Evolutionary conservation across 208 protist genomes (phyloP).

Genomic region (Leptomonas seymouri): DNA sequence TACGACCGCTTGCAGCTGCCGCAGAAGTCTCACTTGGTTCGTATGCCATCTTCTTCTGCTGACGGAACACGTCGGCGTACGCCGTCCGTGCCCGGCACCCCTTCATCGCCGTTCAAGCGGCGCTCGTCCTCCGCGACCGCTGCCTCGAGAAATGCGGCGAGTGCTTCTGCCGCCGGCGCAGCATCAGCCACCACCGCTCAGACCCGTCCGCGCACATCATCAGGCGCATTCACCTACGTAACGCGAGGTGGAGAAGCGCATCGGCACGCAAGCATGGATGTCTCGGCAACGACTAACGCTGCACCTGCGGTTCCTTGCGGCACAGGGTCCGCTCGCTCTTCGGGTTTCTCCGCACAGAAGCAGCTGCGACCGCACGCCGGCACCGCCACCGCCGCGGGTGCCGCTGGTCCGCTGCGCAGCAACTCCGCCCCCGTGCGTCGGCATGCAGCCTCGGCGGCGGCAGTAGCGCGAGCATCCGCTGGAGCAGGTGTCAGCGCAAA

Average conservation of each 20-base stretch:
- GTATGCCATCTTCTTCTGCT: constrained; percentile 6
- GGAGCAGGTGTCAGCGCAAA: neutral
- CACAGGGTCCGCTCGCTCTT: neutral
- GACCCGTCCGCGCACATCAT: constrained; percentile 12
- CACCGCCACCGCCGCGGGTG: neutral
- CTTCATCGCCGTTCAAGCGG: constrained; percentile 4
- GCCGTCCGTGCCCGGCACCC: constrained; percentile 7
- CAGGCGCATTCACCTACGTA: constrained; percentile 12
- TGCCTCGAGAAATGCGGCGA: neutral
- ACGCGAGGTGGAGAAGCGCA: neutral
- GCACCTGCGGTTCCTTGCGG: neutral
- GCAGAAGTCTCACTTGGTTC: constrained; percentile 9
- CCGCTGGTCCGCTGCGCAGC: neutral
- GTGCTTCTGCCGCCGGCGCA: neutral
- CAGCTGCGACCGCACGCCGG: neutral
- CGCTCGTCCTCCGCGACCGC: neutral
- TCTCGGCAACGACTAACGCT: neutral
- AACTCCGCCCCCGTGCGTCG: constrained; percentile 3
- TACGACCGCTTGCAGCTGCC: constrained; percentile 19
- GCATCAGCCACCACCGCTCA: neutral
- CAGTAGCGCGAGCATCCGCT: no score
- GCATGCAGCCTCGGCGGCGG: neutral
- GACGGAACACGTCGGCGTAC: constrained; percentile 6
- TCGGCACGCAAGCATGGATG: neutral
- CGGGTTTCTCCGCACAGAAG: neutral